Conservation (phyloP, 371 early-diverging fungal species). For the Mucor indicus region DNA sequence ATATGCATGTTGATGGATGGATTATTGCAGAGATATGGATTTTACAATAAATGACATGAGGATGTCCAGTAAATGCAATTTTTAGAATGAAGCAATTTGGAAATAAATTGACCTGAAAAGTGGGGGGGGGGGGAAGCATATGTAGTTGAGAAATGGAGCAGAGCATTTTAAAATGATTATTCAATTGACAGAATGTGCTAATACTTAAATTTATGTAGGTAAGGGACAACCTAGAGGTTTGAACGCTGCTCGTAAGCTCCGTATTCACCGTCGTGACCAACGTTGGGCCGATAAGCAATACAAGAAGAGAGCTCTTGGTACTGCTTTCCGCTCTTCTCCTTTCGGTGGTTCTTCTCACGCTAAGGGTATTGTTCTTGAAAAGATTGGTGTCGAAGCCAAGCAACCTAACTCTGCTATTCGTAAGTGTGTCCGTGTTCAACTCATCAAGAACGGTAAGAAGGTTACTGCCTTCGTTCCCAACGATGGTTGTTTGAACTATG, state of each 20-base stretch:
- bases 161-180: too few species aligned
- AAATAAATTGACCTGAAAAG: too few species aligned
- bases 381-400: slow-evolving; percentile 99
- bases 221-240: slow-evolving; percentile 97
- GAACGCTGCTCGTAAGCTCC: slow-evolving; percentile 98
- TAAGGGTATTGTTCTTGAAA: slow-evolving; percentile 99
- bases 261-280: slow-evolving; percentile 95
- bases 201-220: too few species aligned
- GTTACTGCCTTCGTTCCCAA: slow-evolving; percentile 99
- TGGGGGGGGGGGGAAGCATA: too few species aligned
- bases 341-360: slow-evolving; percentile 99
- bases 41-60: too few species aligned
- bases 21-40: too few species aligned
- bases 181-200: too few species aligned
- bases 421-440: slow-evolving; percentile 99
- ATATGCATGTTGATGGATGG: too few species aligned
- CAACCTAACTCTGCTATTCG: slow-evolving; percentile 99
- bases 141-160: too few species aligned
- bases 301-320: slow-evolving; percentile 98
- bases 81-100: too few species aligned
- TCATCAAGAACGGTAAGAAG: slow-evolving; percentile 99
- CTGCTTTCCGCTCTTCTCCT: slow-evolving; percentile 95
- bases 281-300: slow-evolving; percentile 99
- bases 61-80: too few species aligned
- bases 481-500: slow-evolving; percentile 99